These are phyloP conservation scores for Podospora anserina DNA, from an alignment of 495 filamentous ascomycete genomes.

Conservation along the genomic window DNA sequence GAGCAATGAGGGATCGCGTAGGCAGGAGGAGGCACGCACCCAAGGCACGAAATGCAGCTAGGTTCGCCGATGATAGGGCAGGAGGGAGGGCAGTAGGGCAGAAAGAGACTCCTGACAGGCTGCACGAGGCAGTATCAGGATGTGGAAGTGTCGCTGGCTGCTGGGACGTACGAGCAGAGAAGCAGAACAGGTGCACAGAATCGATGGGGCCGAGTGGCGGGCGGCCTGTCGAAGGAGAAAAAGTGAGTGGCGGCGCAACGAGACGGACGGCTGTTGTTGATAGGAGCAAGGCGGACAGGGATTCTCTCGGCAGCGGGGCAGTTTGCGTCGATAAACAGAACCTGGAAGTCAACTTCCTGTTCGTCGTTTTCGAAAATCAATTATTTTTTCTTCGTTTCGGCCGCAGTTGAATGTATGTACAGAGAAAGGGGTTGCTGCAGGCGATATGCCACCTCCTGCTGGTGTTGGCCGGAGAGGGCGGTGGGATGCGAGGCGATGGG, in stretches of 20 bases:
- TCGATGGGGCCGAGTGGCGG: conserved; percentile 24
- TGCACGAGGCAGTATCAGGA: conserved; percentile 19
- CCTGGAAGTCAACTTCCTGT: neutral
- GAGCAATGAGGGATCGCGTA: conserved; percentile 29
- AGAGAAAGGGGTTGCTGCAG: neutral
- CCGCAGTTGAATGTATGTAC: neutral
- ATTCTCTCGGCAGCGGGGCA: conserved; percentile 18
- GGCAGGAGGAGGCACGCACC: conserved; percentile 12
- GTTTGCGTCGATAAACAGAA: neutral
- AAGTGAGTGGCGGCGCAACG: conserved; percentile 29
- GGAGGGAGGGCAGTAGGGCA: neutral
- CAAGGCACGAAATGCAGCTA: neutral
- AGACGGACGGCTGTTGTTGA: conserved; percentile 23
- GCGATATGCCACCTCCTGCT: neutral
- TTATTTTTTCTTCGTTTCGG: neutral
- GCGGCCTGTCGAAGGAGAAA: conserved; percentile 27
- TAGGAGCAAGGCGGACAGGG: conserved; percentile 25
- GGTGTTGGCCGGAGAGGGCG: neutral
- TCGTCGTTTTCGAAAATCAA: neutral
- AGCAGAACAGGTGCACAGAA: conserved; percentile 23
- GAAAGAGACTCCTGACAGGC: conserved; percentile 17
- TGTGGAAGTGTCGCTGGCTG: conserved; percentile 12
- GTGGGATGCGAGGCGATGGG: neutral
- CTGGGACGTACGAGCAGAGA: conserved; percentile 22
- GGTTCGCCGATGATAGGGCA: neutral